phyloP scores from a whole-genome alignment of 169 alveolate genomes.

The Cryptosporidium viatorum region DNA sequence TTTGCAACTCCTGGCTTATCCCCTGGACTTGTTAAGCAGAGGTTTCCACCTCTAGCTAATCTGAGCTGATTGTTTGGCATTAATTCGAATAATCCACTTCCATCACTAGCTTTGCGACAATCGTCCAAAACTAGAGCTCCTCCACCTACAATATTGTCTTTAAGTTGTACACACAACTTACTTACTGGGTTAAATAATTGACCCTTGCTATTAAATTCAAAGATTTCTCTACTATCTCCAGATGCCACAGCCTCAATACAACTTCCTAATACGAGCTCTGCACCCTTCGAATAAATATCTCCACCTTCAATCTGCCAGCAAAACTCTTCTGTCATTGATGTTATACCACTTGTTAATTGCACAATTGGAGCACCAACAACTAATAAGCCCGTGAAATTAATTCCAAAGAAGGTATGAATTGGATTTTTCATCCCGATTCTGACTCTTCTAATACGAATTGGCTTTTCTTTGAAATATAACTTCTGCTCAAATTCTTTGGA shows the following conservation, averaged over 20 bases:
- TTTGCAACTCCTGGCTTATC: slow-evolving; percentile 65
- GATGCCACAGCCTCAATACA: slow-evolving; percentile 75
- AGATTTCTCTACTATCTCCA: slow-evolving; percentile 76
- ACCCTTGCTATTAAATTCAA: slow-evolving; percentile 66
- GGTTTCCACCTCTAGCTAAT: slow-evolving; percentile 61
- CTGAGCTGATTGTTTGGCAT: slow-evolving; percentile 72
- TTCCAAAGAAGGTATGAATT: slow-evolving; percentile 36
- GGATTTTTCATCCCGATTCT: slow-evolving; percentile 67
- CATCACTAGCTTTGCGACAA: slow-evolving; percentile 43
- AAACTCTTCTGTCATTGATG: slow-evolving; percentile 72
- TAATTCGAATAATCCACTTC: slow-evolving; percentile 65
- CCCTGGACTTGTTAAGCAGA: slow-evolving; percentile 70
- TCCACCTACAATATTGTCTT: slow-evolving; percentile 28
- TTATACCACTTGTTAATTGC: slow-evolving; percentile 72
- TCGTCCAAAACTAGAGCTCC: slow-evolving; percentile 59
- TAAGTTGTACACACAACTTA: slow-evolving; percentile 58
- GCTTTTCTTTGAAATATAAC: slow-evolving; percentile 55
- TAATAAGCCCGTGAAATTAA: slow-evolving; percentile 61
- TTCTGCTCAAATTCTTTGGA: slow-evolving; percentile 69
- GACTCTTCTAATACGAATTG: slow-evolving; percentile 46
- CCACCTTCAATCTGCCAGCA: slow-evolving; percentile 72
- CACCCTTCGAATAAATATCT: slow-evolving; percentile 59
- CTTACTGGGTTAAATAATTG: slow-evolving; percentile 72
- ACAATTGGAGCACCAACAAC: slow-evolving; percentile 74
- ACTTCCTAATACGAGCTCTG: slow-evolving; percentile 66